Base-by-base conservation (phyloP, 2,329 filamentous ascomycete species). In the Claviceps sp. region DNA sequence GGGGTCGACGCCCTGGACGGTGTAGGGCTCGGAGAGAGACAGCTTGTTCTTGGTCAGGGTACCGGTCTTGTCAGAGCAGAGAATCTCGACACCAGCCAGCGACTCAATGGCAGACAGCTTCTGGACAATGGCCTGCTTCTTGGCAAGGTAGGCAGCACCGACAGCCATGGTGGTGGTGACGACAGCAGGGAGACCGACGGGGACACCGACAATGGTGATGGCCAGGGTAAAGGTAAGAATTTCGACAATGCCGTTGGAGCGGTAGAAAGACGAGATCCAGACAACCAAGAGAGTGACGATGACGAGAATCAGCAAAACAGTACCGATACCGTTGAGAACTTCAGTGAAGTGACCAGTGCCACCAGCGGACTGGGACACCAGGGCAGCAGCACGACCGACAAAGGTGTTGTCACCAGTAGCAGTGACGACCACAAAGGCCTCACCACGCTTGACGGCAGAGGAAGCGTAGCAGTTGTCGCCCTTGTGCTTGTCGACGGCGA, bases 111-210 rank as follows among this genome's bases (percentile, higher is more conserved):
- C 89, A 37, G 85, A 89, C 50, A 95, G 82, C 76, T 91, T 94
- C 75, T 94, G 89, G 59, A 95, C 89, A 59, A 95, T 94, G 51
- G 89, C 89, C 74, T 90, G 82, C 78, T 91, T 90, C 77, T 89
- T 90, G 63, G 89, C 89, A 54, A 95, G 81, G 70, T 93, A 93
- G 57, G 88, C 86, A 58, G 89, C 89, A 73, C 89, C 89, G 67
- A 95, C 89, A 67, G 89, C 89, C 88, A 95, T 93, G 65, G 89
- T 95, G 61, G 89, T 95, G 62, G 89, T 95, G 55, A 94, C 88
- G 72, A 95, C 89, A 61, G 87, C 89, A 55, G 89, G 89, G 58
- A 95, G 87, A 83, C 89, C 89, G 70, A 95, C 89, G 51, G 89
- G 89, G 26, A 95, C 89, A 78, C 89, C 89, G 56, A 94, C 87